Conservation (phyloP, 345 rosid genomes). For the Salix purpurea region DNA sequence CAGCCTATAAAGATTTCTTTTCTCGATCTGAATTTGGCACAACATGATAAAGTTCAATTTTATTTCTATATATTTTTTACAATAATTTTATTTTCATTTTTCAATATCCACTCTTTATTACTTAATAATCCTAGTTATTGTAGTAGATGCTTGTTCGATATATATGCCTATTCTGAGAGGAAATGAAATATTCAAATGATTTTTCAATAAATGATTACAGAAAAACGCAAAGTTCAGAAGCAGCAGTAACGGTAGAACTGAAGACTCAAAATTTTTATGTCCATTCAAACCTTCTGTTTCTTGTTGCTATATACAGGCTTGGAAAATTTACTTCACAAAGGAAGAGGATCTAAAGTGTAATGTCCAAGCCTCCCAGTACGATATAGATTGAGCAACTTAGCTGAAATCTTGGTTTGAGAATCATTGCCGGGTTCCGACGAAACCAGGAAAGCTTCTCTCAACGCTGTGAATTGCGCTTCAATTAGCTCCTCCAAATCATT, state of each 20-base stretch:
- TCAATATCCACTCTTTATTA: background rate
- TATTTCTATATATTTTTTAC: too few species aligned
- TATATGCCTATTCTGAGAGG: background rate
- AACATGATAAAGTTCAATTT: too few species aligned
- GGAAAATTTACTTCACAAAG: background rate
- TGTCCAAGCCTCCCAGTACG: slow-evolving; percentile 87
- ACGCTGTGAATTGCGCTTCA: slow-evolving; percentile 36
- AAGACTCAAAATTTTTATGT: too few species aligned
- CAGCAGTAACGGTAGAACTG: too few species aligned
- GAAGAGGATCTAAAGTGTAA: slow-evolving; percentile 49
- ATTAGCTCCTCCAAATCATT: slow-evolving; percentile 42
- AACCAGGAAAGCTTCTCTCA: slow-evolving; percentile 39
- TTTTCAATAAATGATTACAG: too few species aligned
- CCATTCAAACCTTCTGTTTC: too few species aligned
- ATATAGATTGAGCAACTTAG: slow-evolving; percentile 60
- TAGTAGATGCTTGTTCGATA: too few species aligned
- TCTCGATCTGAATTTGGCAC: too few species aligned
- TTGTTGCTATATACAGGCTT: background rate
- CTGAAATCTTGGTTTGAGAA: slow-evolving; percentile 37
- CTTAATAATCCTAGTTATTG: background rate
- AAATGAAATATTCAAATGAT: background rate
- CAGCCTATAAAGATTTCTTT: too few species aligned
- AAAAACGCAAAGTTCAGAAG: too few species aligned
- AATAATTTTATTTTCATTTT: background rate
- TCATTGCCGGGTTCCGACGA: slow-evolving; percentile 35